phyloP scores from a whole-genome alignment of 2,329 filamentous ascomycete species.

The Leptodontidium sp. region DNA sequence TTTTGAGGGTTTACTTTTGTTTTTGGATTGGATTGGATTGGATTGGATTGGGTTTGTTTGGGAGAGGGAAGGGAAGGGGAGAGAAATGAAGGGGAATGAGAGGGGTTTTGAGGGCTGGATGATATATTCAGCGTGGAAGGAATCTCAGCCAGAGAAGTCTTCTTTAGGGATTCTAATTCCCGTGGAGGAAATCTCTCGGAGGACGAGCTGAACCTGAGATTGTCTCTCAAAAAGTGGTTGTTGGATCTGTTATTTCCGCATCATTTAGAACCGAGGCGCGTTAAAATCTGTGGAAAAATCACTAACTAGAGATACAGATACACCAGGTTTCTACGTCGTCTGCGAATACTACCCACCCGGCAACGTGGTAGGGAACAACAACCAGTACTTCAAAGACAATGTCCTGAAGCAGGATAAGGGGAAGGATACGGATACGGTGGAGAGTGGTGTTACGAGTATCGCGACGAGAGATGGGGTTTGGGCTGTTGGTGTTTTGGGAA shows the following conservation, averaged over 20 bases:
- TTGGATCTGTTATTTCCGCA: too few relatives aligned
- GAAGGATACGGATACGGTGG: conserved; percentile 40
- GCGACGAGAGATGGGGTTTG: conserved; percentile 15
- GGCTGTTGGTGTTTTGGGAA: conserved; percentile 11
- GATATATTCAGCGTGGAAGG: too few relatives aligned
- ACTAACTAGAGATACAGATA: conserved; percentile 25
- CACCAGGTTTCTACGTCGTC: conserved; percentile 68
- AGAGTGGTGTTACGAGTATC: conserved; percentile 34
- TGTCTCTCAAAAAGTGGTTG: too few relatives aligned
- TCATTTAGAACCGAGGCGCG: too few relatives aligned
- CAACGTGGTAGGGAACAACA: conserved; percentile 65
- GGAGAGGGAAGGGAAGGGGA: neutral
- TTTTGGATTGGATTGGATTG: too few relatives aligned
- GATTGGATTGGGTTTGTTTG: neutral
- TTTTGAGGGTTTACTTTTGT: neutral
- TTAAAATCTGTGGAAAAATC: too few relatives aligned
- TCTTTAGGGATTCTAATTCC: too few relatives aligned
- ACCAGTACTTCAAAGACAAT: conserved; percentile 53
- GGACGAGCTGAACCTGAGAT: too few relatives aligned
- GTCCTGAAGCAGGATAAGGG: conserved; percentile 39
- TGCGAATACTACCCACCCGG: conserved; percentile 76
- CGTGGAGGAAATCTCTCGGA: too few relatives aligned
- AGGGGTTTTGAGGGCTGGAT: too few relatives aligned
- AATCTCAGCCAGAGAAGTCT: too few relatives aligned
- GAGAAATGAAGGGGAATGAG: too few relatives aligned